A percentile compares a stretch with the other conserved stretches of the same genome.
These are phyloP conservation scores for Trapa bicornis DNA, from an alignment of 345 rosid genomes.

Conservation along the genomic window DNA sequence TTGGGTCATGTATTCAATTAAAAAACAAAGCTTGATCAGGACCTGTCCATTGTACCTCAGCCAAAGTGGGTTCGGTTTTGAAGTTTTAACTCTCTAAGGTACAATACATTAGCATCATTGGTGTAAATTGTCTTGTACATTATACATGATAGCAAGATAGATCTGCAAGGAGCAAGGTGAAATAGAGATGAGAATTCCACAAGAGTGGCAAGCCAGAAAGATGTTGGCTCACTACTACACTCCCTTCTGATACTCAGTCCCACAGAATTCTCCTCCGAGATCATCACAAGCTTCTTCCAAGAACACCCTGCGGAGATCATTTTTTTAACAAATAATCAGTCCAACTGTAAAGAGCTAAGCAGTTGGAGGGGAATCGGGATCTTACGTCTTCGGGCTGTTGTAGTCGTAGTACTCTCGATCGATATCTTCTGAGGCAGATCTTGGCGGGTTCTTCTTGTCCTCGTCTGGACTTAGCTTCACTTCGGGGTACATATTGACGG, in stretches of 20 bases:
- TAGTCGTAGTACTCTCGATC: conserved; percentile 73
- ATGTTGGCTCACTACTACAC: conserved; percentile 16
- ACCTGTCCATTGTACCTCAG: too few species aligned
- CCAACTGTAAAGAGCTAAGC: neutral
- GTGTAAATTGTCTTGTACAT: neutral
- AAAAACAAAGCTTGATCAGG: too few species aligned
- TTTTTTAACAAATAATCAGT: neutral
- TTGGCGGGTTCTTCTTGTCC: conserved; percentile 12
- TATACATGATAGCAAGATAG: neutral
- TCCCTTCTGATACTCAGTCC: conserved; percentile 40
- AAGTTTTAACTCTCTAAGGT: too few species aligned
- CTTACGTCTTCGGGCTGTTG: conserved; percentile 55
- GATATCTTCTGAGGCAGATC: conserved; percentile 27
- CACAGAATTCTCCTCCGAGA: conserved; percentile 91
- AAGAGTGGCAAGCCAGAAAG: neutral
- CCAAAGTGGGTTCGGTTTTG: too few species aligned
- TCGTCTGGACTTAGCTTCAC: conserved; percentile 38
- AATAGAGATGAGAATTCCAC: neutral
- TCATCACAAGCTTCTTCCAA: conserved; percentile 77
- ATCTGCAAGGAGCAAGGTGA: neutral
- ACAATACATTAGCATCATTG: too few species aligned
- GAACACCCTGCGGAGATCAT: conserved; percentile 39
- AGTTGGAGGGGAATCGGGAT: neutral
- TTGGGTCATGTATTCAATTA: too few species aligned
- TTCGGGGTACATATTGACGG: conserved; percentile 51